Evolutionary conservation across 228 moss, liverwort and hornwort species (phyloP), one percentile per base, ranked within the genome.

Genomic region (Sphagnum magellanicum): DNA sequence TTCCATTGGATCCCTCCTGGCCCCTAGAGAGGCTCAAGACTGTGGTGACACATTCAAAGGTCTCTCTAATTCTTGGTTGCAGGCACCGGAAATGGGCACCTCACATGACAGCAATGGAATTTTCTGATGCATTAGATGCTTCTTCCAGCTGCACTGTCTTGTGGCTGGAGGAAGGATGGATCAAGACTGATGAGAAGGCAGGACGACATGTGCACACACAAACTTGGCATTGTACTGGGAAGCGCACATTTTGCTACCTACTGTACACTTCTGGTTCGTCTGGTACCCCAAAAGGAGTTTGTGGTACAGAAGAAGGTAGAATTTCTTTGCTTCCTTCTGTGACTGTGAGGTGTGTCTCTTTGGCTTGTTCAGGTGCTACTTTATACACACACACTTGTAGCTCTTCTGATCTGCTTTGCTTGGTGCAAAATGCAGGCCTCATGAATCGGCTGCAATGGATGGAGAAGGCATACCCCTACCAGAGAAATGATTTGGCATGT

Each of bases 251-350:
- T 70, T 75, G 58, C 14, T 82, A 82, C 16, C 68, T 82, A 4
- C 73, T 82, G 58, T 76, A 74, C 32, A 82, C 82, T 55, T 82
- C 82, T 49, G 82, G 82, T 6, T 82, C 82, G 48, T 75, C 82
- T 53, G 82, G 82, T 62, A 65, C 70, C 75, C 82, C 82, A 4
- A 82, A 79, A 57, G 82, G 82, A 17, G 82, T 82, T 4, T 82
- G 82, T 51, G 82, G 82, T 52, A 82, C 79, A 4, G 82, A 82
- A 71, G 63, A 72, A 79, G 82, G 82, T 82, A 65, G 16, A 5
- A 0, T 4, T 61, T 10, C 9, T 52, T n/a, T 51, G n/a, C n/a
- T 11, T 6, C 14, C 51, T 67, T 67, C 15, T 32, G 65, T 5
- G 47, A 4, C 65, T 32, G 32, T 32, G 32, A 32, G 7, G 16